These are phyloP conservation scores for Aspergillus sp. DNA, from an alignment of 2,329 filamentous ascomycete species.

Conservation along the genomic window DNA sequence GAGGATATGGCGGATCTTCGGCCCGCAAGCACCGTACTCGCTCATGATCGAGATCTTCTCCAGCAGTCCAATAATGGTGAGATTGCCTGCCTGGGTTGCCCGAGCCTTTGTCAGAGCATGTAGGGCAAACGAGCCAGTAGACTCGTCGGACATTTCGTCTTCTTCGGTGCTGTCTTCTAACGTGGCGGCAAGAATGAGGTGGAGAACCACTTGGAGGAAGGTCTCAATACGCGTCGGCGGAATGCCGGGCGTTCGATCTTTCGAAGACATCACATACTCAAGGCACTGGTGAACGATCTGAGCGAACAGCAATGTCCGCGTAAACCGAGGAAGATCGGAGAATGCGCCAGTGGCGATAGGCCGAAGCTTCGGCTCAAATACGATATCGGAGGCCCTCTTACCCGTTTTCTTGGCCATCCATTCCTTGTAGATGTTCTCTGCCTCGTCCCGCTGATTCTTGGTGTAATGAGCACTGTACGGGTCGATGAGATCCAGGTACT, in stretches of 20 bases:
- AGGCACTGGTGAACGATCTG: slow-evolving; percentile 89
- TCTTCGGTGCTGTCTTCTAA: slow-evolving; percentile 72
- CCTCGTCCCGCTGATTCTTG: slow-evolving; percentile 95
- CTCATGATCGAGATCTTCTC: slow-evolving; percentile 61
- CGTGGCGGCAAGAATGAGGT: slow-evolving; percentile 81
- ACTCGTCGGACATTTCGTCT: slow-evolving; percentile 48
- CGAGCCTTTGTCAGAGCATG: slow-evolving; percentile 66
- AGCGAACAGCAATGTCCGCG: slow-evolving; percentile 78
- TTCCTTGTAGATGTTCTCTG: slow-evolving; percentile 82
- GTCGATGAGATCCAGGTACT: slow-evolving; percentile 85
- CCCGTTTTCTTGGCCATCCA: slow-evolving; percentile 86
- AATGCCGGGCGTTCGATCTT: slow-evolving; percentile 68
- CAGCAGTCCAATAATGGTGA: slow-evolving; percentile 54
- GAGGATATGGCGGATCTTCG: slow-evolving; percentile 80
- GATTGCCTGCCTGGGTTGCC: slow-evolving; percentile 37
- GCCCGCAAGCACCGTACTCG: slow-evolving; percentile 76
- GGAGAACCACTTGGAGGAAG: slow-evolving; percentile 86
- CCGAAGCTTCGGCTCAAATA: slow-evolving; percentile 83
- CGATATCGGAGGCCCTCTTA: slow-evolving; percentile 75
- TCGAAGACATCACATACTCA: slow-evolving; percentile 72
- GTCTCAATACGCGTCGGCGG: slow-evolving; percentile 82
- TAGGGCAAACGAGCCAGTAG: slow-evolving; percentile 66
- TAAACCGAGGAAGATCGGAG: slow-evolving; percentile 73
- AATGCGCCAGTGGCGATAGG: slow-evolving; percentile 77
- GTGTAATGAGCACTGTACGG: slow-evolving; percentile 95